A percentile compares a stretch with the other conserved stretches of the same genome.
Conservation (phyloP, 208 protist genomes). For the Strigomonas galati region DNA sequence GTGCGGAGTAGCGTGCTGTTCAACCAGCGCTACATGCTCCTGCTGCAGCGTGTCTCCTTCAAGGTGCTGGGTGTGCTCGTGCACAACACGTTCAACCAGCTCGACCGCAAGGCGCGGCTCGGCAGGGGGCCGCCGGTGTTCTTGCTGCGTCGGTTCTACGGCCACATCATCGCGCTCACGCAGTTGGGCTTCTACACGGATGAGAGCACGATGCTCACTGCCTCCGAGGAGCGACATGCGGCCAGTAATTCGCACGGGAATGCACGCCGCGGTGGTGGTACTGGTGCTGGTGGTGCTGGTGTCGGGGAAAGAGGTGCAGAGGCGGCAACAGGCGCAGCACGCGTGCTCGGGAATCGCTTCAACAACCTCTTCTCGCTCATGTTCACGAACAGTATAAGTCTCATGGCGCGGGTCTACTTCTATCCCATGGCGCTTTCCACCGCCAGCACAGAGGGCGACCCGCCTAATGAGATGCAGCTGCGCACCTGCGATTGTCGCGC, state of each 20-base stretch:
- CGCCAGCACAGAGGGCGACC: too few relatives aligned
- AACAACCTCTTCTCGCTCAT: background rate
- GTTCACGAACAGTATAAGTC: background rate
- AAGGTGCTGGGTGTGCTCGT: background rate
- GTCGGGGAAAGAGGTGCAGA: background rate
- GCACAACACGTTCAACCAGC: background rate
- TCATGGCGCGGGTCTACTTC: background rate
- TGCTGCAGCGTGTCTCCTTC: background rate
- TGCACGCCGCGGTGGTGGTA: too few relatives aligned
- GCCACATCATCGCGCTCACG: background rate
- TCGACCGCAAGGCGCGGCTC: background rate
- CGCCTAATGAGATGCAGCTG: background rate
- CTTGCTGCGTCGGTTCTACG: background rate
- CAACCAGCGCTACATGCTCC: background rate
- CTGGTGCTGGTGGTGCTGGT: too few relatives aligned
- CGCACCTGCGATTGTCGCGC: background rate
- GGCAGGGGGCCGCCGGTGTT: background rate
- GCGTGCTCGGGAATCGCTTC: background rate
- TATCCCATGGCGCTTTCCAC: background rate
- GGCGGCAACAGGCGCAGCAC: background rate
- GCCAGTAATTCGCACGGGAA: too few relatives aligned
- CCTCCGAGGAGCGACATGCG: too few relatives aligned
- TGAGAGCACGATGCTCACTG: background rate
- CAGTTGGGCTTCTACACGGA: background rate
- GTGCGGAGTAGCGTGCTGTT: background rate